A percentile compares a stretch with the other conserved stretches of the same genome.
Evolutionary conservation across 768 basidiomycete genomes (phyloP).

Genomic region (Crassisporium funariophilum): DNA sequence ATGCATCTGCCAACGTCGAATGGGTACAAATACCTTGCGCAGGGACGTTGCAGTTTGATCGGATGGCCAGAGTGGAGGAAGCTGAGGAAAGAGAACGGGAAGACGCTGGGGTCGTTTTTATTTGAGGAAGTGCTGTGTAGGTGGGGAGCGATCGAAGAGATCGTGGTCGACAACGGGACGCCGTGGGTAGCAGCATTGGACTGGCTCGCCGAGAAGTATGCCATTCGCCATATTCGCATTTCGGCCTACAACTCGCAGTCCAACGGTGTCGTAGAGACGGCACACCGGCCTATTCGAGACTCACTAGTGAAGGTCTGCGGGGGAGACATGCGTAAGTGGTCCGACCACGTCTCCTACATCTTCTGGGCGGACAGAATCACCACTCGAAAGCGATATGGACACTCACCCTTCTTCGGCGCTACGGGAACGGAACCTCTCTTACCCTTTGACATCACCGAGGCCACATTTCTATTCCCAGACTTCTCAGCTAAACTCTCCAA

Average conservation of each 20-base stretch:
- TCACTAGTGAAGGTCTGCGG: slow-evolving; percentile 24
- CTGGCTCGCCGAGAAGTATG: slow-evolving; percentile 24
- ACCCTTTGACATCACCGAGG: slow-evolving; percentile 33
- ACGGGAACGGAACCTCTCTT: slow-evolving; percentile 32
- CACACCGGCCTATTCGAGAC: slow-evolving; percentile 21
- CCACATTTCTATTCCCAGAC: slow-evolving; percentile 27
- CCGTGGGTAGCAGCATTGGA: slow-evolving; percentile 18
- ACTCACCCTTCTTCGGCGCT: slow-evolving; percentile 31
- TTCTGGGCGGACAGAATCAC: slow-evolving; percentile 36
- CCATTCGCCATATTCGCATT: slow-evolving; percentile 19
- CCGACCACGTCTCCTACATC: slow-evolving; percentile 14
- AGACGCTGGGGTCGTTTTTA: slow-evolving; percentile 15
- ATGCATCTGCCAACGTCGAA: slow-evolving; percentile 32
- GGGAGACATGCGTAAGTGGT: slow-evolving; percentile 32
- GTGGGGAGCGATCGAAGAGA: background rate
- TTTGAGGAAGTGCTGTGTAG: slow-evolving; percentile 1
- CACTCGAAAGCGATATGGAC: slow-evolving; percentile 23
- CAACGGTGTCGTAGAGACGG: slow-evolving; percentile 21
- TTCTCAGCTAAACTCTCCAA: slow-evolving; percentile 18
- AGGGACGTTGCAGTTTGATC: slow-evolving; percentile 21
- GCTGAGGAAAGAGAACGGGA: slow-evolving; percentile 15
- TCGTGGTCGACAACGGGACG: slow-evolving; percentile 34
- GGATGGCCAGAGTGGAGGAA: slow-evolving; percentile 16
- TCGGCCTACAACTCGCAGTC: slow-evolving; percentile 25
- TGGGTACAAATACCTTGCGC: slow-evolving; percentile 17